Evolutionary conservation across 805 yeast species (phyloP).

Genomic region (Kodamaea restingae): DNA sequence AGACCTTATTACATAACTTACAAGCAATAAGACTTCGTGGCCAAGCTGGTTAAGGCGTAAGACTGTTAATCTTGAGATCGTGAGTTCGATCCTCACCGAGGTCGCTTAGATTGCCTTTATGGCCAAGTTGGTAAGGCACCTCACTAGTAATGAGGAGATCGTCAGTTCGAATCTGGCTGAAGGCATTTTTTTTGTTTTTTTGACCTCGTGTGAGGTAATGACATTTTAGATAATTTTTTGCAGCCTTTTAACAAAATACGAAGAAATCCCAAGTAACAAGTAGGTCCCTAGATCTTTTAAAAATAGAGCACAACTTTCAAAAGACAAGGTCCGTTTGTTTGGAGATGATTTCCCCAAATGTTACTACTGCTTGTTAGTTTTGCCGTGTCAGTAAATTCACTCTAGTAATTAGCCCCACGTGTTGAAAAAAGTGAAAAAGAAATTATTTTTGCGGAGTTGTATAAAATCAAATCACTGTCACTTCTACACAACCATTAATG

Average conservation of each 20-base stretch:
- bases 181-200: constrained; percentile 5
- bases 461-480: background rate
- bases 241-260: background rate
- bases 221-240: too few relatives aligned
- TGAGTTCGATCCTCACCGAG: constrained; percentile 20
- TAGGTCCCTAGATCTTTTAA: too few relatives aligned
- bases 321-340: too few relatives aligned
- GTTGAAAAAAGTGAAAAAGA: background rate
- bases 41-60: constrained; percentile 19
- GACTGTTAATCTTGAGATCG: constrained; percentile 19
- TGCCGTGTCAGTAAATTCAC: background rate
- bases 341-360: too few relatives aligned
- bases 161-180: constrained; percentile 9
- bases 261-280: too few relatives aligned
- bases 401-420: constrained; percentile 5
- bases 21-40: constrained; percentile 14
- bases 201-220: background rate
- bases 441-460: too few relatives aligned
- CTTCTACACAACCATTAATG: constrained; percentile 18
- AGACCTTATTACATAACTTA: background rate
- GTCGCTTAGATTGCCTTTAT: constrained; percentile 9
- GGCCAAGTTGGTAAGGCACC: constrained; percentile 10
- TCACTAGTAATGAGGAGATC: constrained; percentile 9
- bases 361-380: too few relatives aligned
- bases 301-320: too few relatives aligned